Evolutionary conservation across 1,284 basidiomycete genomes (phyloP).

Genomic region (Sporisorium exsertum): DNA sequence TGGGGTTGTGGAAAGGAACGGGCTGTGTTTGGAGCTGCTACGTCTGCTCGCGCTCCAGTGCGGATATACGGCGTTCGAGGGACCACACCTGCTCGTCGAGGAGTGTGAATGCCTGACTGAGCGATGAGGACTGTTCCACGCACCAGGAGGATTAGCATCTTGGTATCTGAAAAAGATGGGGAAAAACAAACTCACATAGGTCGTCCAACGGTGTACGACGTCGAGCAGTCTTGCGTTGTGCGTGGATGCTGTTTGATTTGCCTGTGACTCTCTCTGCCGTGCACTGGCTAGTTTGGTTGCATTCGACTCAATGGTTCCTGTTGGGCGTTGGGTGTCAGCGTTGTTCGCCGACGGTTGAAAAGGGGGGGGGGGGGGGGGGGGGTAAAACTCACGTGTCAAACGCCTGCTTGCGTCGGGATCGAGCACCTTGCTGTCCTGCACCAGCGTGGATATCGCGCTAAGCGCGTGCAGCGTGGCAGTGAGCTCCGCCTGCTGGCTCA

Average conservation of each 20-base stretch:
- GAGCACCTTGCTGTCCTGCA: conserved; percentile 1
- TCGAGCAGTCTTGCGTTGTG: neutral
- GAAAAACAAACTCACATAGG: neutral
- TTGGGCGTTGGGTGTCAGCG: too few relatives aligned
- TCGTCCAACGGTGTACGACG: neutral
- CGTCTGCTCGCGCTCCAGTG: neutral
- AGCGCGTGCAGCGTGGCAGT: neutral
- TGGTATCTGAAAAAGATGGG: too few relatives aligned
- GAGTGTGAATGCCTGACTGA: conserved; percentile 13
- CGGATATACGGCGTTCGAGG: conserved; percentile 6
- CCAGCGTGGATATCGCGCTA: neutral
- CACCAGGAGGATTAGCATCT: too few relatives aligned
- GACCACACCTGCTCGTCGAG: conserved; percentile 10
- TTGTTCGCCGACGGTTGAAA: neutral
- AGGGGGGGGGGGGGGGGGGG: neutral
- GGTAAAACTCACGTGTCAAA: neutral
- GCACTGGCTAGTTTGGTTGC: neutral
- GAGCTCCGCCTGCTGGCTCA: conserved; percentile 11
- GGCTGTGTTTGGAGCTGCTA: too few relatives aligned
- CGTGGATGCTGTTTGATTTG: neutral
- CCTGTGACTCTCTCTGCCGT: neutral
- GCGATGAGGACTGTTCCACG: conserved; percentile 3
- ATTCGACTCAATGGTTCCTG: neutral
- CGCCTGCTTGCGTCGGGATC: neutral
- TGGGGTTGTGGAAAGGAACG: too few relatives aligned